Evolutionary conservation across 208 protist genomes (phyloP).

Genomic region (Trichomonas vaginalis): DNA sequence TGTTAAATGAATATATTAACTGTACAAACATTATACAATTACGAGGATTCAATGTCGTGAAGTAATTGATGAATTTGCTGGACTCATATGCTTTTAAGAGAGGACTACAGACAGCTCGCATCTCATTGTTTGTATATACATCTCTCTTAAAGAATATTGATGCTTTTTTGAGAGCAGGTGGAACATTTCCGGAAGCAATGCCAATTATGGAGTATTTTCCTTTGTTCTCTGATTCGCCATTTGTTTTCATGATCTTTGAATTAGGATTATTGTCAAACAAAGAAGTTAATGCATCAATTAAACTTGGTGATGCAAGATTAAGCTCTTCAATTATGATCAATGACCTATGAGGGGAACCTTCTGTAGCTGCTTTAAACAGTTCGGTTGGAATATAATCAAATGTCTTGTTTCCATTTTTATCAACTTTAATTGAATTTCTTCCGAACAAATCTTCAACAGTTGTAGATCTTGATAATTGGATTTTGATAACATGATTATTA

Average conservation of each 20-base stretch:
- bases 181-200: neutral
- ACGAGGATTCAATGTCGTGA: neutral
- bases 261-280: neutral
- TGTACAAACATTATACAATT: neutral
- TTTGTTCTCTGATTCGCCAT: neutral
- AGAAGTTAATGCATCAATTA: neutral
- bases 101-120: neutral
- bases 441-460: constrained; percentile 6
- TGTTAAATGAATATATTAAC: neutral
- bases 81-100: neutral
- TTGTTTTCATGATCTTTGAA: neutral
- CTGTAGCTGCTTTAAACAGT: neutral
- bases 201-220: neutral
- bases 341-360: too few relatives aligned
- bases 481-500: neutral
- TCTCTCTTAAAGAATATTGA: neutral
- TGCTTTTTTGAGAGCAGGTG: neutral
- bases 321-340: neutral
- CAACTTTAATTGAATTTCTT: neutral
- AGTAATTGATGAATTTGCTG: too few relatives aligned
- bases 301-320: neutral
- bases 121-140: neutral
- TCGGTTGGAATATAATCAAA: neutral
- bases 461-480: neutral
- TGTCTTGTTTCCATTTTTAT: neutral